Percentiles rank a stretch among this genome's conserved stretches.
These are phyloP conservation scores for Aspergillus ostianus DNA, from an alignment of 495 filamentous ascomycete species.

Conservation along the genomic window DNA sequence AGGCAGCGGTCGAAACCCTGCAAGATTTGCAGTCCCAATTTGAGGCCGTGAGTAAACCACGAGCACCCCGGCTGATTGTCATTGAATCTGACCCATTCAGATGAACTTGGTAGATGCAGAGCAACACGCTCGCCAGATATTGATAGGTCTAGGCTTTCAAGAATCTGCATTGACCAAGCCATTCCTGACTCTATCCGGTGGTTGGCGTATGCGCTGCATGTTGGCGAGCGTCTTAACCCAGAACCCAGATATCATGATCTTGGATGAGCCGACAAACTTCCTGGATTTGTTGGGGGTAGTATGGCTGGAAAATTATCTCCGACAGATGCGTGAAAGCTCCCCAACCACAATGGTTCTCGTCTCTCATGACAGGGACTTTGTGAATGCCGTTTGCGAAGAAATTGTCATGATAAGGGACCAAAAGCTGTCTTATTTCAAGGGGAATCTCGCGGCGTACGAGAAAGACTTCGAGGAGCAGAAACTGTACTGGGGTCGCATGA, in stretches of 20 bases:
- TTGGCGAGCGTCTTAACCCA: slow-evolving; percentile 67
- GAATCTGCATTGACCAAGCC: slow-evolving; percentile 53
- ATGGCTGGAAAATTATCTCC: slow-evolving; percentile 74
- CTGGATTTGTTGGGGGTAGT: slow-evolving; percentile 78
- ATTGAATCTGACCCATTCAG: slow-evolving; percentile 15
- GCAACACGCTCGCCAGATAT: slow-evolving; percentile 59
- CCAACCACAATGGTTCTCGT: slow-evolving; percentile 61
- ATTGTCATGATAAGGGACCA: slow-evolving; percentile 72
- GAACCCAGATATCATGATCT: slow-evolving; percentile 73
- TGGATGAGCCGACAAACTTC: slow-evolving; percentile 87
- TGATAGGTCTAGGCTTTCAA: slow-evolving; percentile 71
- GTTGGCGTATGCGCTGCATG: slow-evolving; percentile 73
- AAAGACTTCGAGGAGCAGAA: slow-evolving; percentile 62
- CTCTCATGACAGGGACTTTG: slow-evolving; percentile 77
- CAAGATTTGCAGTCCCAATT: slow-evolving; percentile 59
- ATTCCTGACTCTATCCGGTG: slow-evolving; percentile 68
- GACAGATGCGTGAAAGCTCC: slow-evolving; percentile 42
- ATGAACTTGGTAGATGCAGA: slow-evolving; percentile 49
- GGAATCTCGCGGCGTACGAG: slow-evolving; percentile 68
- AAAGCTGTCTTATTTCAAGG: slow-evolving; percentile 46
- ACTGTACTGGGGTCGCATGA: slow-evolving; percentile 66
- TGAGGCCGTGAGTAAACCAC: slow-evolving; percentile 38
- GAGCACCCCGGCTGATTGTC: background rate
- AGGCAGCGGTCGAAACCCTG: slow-evolving; percentile 60
- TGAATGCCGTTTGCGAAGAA: slow-evolving; percentile 68